Evolutionary conservation across 2,329 filamentous ascomycete species (phyloP), one percentile per base, ranked within the genome.

Genomic region (Penicillium occitanis): DNA sequence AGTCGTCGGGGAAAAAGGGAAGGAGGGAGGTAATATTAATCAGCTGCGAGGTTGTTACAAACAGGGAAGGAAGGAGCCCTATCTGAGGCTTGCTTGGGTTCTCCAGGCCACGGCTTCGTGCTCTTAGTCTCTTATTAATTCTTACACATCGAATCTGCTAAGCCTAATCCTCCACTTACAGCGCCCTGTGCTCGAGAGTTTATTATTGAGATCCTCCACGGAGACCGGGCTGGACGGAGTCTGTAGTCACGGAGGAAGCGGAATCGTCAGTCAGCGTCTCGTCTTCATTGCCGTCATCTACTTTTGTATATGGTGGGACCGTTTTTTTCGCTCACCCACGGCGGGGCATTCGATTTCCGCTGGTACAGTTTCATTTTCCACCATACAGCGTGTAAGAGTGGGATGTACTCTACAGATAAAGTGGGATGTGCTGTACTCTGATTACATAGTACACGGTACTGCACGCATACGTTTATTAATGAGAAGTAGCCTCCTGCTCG

Each of bases 1-100:
- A 30, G 19, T 40, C 25, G 28, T 42, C 59, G 50, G 59, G 51
- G 35, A 42, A 53, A 65, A 60, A 63, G 61, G 59, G 60, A 30
- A 46, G 61, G 60, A 66, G 64, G 64, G 51, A 50, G 33, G 19
- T 63, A 63, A 53, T 55, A 42, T 57, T 65, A 63, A 51, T 59
- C 25, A 53, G 58, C 61, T 66, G 61, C 7, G 68, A 66, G 66
- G 65, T 25, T 61, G 50, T 33, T 30, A 53, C 48, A 11, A 50
- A 51, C 13, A 57, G 40, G 55, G 25, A 48, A 42, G 61, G 61
- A 63, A 44, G 50, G 28, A 30, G 50, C 33, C 5, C 61, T 33
- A 42, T 30, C 53, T 59, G 55, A 44, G 57, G 37, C 35, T 44
- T 58, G 6, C 30, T n/a, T 55, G 8, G 50, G 10, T 55, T 33